Conservation (phyloP, 2,329 filamentous ascomycete species). For the Colletotrichum salicis region DNA sequence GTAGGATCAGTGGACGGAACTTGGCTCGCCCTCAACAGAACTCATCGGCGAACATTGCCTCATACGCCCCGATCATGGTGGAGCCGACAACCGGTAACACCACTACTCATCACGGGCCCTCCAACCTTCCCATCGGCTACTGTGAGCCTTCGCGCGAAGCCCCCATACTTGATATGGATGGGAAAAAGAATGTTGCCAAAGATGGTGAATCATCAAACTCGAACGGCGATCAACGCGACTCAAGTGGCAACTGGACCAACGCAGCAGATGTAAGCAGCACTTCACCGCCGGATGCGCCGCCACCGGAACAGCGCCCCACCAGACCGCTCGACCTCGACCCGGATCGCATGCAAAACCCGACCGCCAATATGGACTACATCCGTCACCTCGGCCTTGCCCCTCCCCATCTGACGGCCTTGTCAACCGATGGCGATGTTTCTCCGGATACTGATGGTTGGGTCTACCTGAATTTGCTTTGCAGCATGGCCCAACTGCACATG, state of each 20-base stretch:
- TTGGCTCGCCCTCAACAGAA: constrained; percentile 41
- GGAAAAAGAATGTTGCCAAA: constrained; percentile 53
- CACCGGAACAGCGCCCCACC: constrained; percentile 79
- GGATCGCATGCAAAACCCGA: constrained; percentile 77
- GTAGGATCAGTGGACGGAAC: constrained; percentile 65
- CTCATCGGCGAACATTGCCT: constrained; percentile 29
- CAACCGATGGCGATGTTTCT: constrained; percentile 56
- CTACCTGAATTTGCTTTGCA: constrained; percentile 82
- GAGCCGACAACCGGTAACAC: constrained; percentile 42
- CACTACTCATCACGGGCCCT: constrained; percentile 50
- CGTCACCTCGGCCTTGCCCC: constrained; percentile 76
- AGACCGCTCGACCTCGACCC: constrained; percentile 81
- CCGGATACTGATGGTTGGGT: constrained; percentile 81
- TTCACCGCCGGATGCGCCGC: constrained; percentile 51
- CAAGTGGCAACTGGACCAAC: constrained; percentile 46
- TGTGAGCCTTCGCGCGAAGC: constrained; percentile 59
- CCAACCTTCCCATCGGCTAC: not conserved
- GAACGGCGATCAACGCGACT: constrained; percentile 58
- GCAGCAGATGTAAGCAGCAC: constrained; percentile 46
- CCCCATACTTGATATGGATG: constrained; percentile 53
- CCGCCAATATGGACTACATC: constrained; percentile 84
- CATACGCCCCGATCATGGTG: constrained; percentile 39
- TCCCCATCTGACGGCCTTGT: constrained; percentile 55
- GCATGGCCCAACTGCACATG: constrained; percentile 86
- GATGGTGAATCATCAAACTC: constrained; percentile 61